phyloP scores from a whole-genome alignment of 345 rosid species.

The Brassica cretica region DNA sequence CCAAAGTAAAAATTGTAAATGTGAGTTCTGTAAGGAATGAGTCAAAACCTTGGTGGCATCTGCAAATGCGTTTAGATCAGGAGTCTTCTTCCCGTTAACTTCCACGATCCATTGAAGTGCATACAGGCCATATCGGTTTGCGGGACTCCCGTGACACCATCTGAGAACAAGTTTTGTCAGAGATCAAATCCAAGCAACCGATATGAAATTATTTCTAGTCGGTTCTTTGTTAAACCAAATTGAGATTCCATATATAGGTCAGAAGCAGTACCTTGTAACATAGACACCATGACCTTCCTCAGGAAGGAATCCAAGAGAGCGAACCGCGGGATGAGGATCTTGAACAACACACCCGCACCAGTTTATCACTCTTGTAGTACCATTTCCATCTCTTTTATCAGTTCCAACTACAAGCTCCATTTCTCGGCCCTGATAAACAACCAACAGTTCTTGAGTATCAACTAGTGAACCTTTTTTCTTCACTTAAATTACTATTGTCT shows the following conservation, averaged over 20 bases:
- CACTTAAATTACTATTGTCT: slow-evolving; percentile 12
- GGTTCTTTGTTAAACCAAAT: slow-evolving; percentile 5
- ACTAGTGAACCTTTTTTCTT: slow-evolving; percentile 2
- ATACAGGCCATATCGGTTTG: slow-evolving; percentile 74
- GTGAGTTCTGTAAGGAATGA: slow-evolving; percentile 16
- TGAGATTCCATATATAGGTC: background rate
- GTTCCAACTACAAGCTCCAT: slow-evolving; percentile 79
- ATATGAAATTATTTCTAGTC: slow-evolving; percentile 21
- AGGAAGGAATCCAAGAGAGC: slow-evolving; percentile 98
- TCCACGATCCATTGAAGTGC: slow-evolving; percentile 96
- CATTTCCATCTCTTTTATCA: slow-evolving; percentile 87
- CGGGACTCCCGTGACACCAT: slow-evolving; percentile 97
- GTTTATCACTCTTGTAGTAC: slow-evolving; percentile 73
- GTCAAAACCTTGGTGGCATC: slow-evolving; percentile 65
- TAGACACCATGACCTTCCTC: slow-evolving; percentile 97
- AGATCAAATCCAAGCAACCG: background rate
- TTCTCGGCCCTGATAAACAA: slow-evolving; percentile 66
- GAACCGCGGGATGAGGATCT: slow-evolving; percentile 92
- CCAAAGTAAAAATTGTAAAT: background rate
- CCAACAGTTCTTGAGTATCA: background rate
- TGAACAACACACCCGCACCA: slow-evolving; percentile 97
- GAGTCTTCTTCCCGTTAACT: slow-evolving; percentile 81
- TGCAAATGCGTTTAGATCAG: slow-evolving; percentile 75
- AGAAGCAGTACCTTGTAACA: slow-evolving; percentile 60
- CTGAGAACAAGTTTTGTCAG: slow-evolving; percentile 39